Percentiles rank a stretch among this genome's conserved stretches.
Conservation (phyloP, 257 asterid genomes). For the Nicotiana benthamiana region DNA sequence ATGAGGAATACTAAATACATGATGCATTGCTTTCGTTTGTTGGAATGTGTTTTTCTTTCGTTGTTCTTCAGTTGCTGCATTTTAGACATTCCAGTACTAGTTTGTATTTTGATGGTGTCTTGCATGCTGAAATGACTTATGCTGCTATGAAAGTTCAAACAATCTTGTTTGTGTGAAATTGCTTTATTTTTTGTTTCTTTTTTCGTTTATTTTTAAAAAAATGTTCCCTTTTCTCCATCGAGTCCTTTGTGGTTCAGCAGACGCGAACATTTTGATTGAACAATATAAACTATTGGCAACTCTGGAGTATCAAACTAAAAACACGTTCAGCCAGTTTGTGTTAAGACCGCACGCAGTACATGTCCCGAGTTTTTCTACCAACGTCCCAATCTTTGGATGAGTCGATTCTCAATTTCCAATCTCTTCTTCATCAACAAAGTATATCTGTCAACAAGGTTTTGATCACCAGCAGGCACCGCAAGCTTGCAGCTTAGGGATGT, state of each 20-base stretch:
- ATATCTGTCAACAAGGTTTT: slow-evolving; percentile 42
- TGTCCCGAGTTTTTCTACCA: slow-evolving; percentile 11
- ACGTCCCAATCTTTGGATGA: slow-evolving; percentile 58
- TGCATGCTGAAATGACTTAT: not conserved
- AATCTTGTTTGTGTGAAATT: not conserved
- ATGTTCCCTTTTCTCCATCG: not conserved
- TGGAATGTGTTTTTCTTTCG: not conserved
- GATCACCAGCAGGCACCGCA: slow-evolving; percentile 47
- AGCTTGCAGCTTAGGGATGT: slow-evolving; percentile 63
- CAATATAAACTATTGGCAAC: not conserved
- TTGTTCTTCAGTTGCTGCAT: not conserved
- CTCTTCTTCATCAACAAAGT: slow-evolving; percentile 67
- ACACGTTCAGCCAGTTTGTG: not conserved
- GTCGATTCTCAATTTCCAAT: slow-evolving; percentile 60
- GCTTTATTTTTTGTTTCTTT: not conserved
- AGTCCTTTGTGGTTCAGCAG: not conserved
- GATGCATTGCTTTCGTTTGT: not conserved
- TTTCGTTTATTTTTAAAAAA: not conserved
- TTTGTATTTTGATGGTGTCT: not conserved
- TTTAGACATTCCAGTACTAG: not conserved
- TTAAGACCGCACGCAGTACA: not conserved
- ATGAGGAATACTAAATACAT: not conserved
- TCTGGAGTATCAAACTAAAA: not conserved
- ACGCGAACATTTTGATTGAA: not conserved
- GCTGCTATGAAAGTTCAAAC: not conserved